Percentiles rank a stretch among this genome's conserved stretches.
Conservation (phyloP, 208 protist genomes). For the Acanthamoeba quina region DNA sequence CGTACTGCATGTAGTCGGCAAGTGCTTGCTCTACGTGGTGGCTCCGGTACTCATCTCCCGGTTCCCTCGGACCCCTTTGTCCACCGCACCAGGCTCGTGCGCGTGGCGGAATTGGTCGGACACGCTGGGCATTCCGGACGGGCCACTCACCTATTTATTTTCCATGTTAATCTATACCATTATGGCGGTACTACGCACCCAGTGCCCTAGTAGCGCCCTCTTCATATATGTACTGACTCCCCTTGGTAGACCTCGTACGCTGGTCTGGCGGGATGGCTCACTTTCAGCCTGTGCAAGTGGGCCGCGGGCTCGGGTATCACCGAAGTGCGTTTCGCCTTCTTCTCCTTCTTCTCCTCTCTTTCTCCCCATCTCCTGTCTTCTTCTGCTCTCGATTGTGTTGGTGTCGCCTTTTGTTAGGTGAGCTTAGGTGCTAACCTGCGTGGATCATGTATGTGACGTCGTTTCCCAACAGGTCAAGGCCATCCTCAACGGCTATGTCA, state of each 20-base stretch:
- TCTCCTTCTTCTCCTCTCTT: too few species aligned
- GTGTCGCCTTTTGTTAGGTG: too few species aligned
- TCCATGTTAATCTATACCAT: constrained; percentile 53
- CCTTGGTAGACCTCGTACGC: constrained; percentile 7
- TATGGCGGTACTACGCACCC: background rate
- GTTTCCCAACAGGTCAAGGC: constrained; percentile 75
- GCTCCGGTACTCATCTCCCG: too few species aligned
- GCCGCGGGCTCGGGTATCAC: constrained; percentile 80
- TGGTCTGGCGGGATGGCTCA: constrained; percentile 34
- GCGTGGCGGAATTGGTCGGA: constrained; percentile 38
- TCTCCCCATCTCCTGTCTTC: too few species aligned
- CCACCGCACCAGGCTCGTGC: constrained; percentile 3
- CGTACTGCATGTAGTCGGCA: background rate
- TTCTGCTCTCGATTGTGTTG: too few species aligned
- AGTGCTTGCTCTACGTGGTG: too few species aligned
- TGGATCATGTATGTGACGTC: background rate
- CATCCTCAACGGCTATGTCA: constrained; percentile 82
- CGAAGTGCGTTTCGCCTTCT: constrained; percentile 16
- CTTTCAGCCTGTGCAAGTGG: constrained; percentile 65
- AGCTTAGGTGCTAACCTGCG: background rate
- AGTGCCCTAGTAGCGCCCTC: background rate
- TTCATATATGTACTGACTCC: too few species aligned
- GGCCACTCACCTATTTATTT: constrained; percentile 60
- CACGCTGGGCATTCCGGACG: constrained; percentile 21
- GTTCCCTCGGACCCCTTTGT: too few species aligned